Base-by-base conservation (phyloP, 306 rosid species). In the Mimosa bimucronata region DNA sequence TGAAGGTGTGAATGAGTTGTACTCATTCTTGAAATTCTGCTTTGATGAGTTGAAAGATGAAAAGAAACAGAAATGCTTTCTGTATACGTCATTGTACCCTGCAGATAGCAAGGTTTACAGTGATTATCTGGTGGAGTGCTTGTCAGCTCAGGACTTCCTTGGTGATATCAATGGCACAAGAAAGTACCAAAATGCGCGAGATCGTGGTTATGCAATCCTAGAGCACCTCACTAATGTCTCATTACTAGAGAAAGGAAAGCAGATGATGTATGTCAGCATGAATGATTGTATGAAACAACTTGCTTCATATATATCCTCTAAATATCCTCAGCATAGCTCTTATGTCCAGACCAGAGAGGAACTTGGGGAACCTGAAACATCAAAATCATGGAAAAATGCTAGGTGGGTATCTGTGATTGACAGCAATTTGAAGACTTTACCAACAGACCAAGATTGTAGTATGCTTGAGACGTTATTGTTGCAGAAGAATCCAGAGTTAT, bases 71-170 rank as follows among this genome's bases (percentile, higher is more conserved):
- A 83, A 74, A 38, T 83, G 86, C 62, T 83, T 83, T 48, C 74
- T 79, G 5, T 83, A 67, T 38, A 71, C 80, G 18, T 80, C 86
- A 76, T 9, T 82, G 76, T 86, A 79, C n/a, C 84, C 80, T 2
- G 73, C 81, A 16, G 77, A 86, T 2, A 71, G 41, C 76, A 62
- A 79, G 62, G 66, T 86, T 44, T 55, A 76, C 67, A 29, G 67
- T 16, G 80, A 82, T 67, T 57, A 82, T 72, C 57, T 82, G 67
- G 81, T 86, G 46, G 88, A 86, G 68, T 86, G 86, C 73, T 76
- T 76, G 77, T 45, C 74, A 12, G 80, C 88, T 7, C 77, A 74
- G 38, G 62, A 69, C 19, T 79, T 83, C 6, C 83, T 83, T 3
- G 86, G 83, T 28, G 83, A 68, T 60, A 29, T 79, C 40, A 60